A percentile compares a stretch with the other conserved stretches of the same genome.
These are phyloP conservation scores for Stemphylium lycopersici DNA, from an alignment of 2,329 filamentous ascomycete species.

Conservation along the genomic window DNA sequence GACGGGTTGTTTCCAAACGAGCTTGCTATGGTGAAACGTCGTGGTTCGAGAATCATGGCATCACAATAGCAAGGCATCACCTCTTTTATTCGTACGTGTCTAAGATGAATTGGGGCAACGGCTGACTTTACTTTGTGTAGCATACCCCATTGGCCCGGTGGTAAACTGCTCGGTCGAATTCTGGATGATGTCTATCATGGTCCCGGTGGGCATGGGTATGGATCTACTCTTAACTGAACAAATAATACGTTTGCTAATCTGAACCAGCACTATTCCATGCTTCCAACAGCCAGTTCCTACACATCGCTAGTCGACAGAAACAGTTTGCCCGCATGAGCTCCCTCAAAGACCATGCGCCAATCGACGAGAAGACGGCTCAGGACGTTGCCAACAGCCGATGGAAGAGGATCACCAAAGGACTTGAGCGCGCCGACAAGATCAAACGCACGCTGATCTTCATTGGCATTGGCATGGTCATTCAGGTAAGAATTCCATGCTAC, in stretches of 20 bases:
- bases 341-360: conserved; percentile 28
- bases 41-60: not conserved
- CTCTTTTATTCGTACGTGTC: not conserved
- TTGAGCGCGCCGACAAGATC: conserved; percentile 35
- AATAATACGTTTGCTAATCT: not conserved
- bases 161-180: conserved; percentile 37
- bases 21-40: not conserved
- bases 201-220: conserved; percentile 34
- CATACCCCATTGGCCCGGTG: conserved; percentile 34
- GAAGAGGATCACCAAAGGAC: conserved; percentile 29
- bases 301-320: conserved; percentile 42
- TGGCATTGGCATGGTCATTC: conserved; percentile 33
- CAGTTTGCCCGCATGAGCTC: conserved; percentile 35
- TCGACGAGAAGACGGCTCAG: conserved; percentile 34
- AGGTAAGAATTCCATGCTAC: conserved; percentile 23
- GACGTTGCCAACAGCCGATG: conserved; percentile 31
- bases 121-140: conserved; percentile 8
- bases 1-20: not conserved
- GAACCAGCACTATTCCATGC: conserved; percentile 39
- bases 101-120: not conserved
- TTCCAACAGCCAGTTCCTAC: conserved; percentile 45
- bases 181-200: conserved; percentile 43
- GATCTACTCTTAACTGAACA: not conserved
- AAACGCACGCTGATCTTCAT: conserved; percentile 37
- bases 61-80: not conserved